Conservation (phyloP, 495 filamentous ascomycete species). For the Hypoxylon fragiforme region DNA sequence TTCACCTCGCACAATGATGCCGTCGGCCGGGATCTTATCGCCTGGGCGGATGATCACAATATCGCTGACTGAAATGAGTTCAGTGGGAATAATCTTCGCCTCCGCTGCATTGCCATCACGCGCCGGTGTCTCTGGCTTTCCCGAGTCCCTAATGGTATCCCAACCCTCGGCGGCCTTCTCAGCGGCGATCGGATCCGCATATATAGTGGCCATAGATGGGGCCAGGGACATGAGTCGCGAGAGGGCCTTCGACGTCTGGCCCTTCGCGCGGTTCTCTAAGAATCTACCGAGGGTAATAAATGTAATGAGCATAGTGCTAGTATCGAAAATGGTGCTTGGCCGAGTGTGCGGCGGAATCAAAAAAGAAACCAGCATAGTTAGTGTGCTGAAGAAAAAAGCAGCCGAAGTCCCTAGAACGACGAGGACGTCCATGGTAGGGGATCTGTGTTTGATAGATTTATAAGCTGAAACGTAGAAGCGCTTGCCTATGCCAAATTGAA, state of each 20-base stretch:
- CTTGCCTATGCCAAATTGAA: constrained; percentile 95
- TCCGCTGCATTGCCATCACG: constrained; percentile 64
- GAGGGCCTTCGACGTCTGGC: constrained; percentile 92
- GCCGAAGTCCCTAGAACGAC: constrained; percentile 92
- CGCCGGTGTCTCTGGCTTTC: constrained; percentile 50
- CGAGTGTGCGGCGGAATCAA: constrained; percentile 67
- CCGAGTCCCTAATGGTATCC: constrained; percentile 47
- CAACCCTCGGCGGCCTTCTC: constrained; percentile 85
- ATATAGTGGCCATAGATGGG: constrained; percentile 96
- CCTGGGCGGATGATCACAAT: constrained; percentile 91
- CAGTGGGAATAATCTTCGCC: constrained; percentile 84
- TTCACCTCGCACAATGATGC: constrained; percentile 81
- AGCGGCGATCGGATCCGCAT: constrained; percentile 92
- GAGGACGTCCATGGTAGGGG: constrained; percentile 97
- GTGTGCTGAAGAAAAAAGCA: constrained; percentile 96
- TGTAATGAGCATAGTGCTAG: constrained; percentile 97
- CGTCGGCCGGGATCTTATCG: constrained; percentile 96
- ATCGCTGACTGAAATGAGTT: constrained; percentile 92
- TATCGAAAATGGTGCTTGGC: constrained; percentile 92
- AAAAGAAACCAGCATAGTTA: constrained; percentile 83
- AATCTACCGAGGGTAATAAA: constrained; percentile 92
- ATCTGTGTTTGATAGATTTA: constrained; percentile 83
- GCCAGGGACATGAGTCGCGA: constrained; percentile 95
- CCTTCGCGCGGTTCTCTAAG: constrained; percentile 94
- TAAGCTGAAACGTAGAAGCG: constrained; percentile 91